Evolutionary conservation across 768 basidiomycete genomes (phyloP), one percentile per base, ranked within the genome.

Genomic region (Russula virescens): DNA sequence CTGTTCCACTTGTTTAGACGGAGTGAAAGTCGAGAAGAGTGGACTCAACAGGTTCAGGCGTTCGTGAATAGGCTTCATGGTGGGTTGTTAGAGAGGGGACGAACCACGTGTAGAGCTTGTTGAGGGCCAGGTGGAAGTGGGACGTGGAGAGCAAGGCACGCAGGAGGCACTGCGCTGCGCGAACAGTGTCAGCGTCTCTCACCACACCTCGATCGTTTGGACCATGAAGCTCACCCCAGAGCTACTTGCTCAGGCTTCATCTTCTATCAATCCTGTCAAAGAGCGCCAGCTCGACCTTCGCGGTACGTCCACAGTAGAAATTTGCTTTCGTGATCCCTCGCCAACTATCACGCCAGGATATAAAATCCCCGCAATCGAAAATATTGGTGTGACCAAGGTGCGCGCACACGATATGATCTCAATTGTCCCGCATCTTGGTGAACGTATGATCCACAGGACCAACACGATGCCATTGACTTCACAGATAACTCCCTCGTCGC

Each of bases 311-410:
- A 25, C 57, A 28, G n/a, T 8, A 31, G 18, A 53, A 25, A 58
- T 49, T 13, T 43, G 18, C 40, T 11, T 55, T 40, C n/a, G 38
- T 60, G 53, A 48, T 42, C 58, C 19, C 64, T 62, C 61, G 35
- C 46, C 50, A 25, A 55, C 21, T 31, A 58, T 58, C 46, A 38
- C 40, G 55, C 56, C 70, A 68, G 92, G 93, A 61, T 89, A 89
- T 78, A 94, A 92, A 83, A 94, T 95, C 68, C 93, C 94, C 58
- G 84, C 89, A 60, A 96, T 96, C 73, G 94, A 96, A 87, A 96
- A 96, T 81, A 81, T 96, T 68, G 94, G 93, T 80, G 89, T 94
- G 66, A 92, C 93, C 74, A 87, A 81, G 81, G 91, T 86, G 73
- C 68, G 73, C 68, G 83, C 74, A 45, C 61, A 55, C 34, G 31